Percentiles rank a stretch among this genome's conserved stretches.
These are phyloP conservation scores for Penicillium malachiteum DNA, from an alignment of 495 filamentous ascomycete species.

Conservation along the genomic window DNA sequence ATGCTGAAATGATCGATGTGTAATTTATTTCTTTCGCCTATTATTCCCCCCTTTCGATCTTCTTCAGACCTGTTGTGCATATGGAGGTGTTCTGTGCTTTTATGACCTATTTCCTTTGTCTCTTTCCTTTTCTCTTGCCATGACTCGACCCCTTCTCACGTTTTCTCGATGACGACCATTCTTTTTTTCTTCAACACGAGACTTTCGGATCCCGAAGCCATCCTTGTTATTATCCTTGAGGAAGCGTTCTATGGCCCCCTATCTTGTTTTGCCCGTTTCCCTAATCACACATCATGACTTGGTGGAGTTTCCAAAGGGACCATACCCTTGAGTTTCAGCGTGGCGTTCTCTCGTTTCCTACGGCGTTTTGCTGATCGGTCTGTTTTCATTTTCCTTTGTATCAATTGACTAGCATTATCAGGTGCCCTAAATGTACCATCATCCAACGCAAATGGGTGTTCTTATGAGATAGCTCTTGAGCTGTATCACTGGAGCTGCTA, in stretches of 20 bases:
- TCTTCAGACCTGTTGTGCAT: slow-evolving; percentile 35
- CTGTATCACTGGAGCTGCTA: not conserved
- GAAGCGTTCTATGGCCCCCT: not conserved
- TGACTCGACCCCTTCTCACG: slow-evolving; percentile 22
- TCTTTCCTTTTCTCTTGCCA: slow-evolving; percentile 30
- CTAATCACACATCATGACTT: slow-evolving; percentile 17
- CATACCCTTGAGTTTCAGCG: slow-evolving; percentile 26
- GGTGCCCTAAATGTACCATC: slow-evolving; percentile 26
- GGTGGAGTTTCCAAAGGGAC: slow-evolving; percentile 22
- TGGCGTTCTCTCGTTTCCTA: slow-evolving; percentile 29
- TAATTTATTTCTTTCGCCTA: slow-evolving; percentile 33
- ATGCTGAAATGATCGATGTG: slow-evolving; percentile 74
- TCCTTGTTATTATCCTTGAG: not conserved
- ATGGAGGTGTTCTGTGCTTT: slow-evolving; percentile 39
- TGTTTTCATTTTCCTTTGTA: slow-evolving; percentile 27
- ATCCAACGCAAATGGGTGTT: slow-evolving; percentile 10
- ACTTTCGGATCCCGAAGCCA: slow-evolving; percentile 5
- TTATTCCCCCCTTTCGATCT: slow-evolving; percentile 6
- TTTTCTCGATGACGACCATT: slow-evolving; percentile 25
- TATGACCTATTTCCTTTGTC: slow-evolving; percentile 37
- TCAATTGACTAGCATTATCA: slow-evolving; percentile 27
- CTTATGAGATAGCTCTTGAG: slow-evolving; percentile 9
- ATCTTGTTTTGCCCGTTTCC: slow-evolving; percentile 6
- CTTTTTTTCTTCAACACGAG: slow-evolving; percentile 20
- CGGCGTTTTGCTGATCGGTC: slow-evolving; percentile 9